Base-by-base conservation (phyloP, 371 early-diverging fungal species). In the Enterocytospora artemiae region DNA sequence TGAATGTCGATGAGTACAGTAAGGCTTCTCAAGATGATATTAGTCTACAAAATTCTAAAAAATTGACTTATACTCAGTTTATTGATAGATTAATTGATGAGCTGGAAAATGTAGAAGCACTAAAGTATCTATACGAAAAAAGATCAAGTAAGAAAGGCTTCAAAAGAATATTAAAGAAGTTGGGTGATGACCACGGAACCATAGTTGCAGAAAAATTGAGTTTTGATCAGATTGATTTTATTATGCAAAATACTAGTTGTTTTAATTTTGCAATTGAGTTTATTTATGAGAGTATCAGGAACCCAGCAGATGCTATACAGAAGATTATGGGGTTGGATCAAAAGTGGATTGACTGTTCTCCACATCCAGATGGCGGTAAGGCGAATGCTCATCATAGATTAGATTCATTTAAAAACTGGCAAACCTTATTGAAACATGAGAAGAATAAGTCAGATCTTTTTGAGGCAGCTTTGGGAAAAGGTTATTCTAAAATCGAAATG, bases 401-500 rank as follows among this genome's bases (percentile, higher is more conserved):
- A n/a, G 43, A 48, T 44, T 52, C 3, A 50, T 48, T 55, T 20
- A 32, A 46, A 25, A 53, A 31, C 1, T 65, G 64, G 65, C 55
- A 43, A 2, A 25, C 31, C 16, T 65, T 61, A 34, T 31, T 65
- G 30, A 34, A 52, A 18, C 51, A 57, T 37, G 65, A 70, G 45
- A 45, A 14, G 9, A 55, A 62, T 46, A 63, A 63, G 9, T 14
- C 65, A 25, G 32, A 33, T 3, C 36, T 70, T 31, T 70, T 59
- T 37, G 46, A 59, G 34, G 54, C 62, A 56, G 44, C 63, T 22
- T 46, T 57, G 0, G 44, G 57, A 0, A 61, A 52, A 46, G 34
- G 53, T 14, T 71, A 59, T 50, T 62, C 51, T 20, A 43, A 59
- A 18, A 41, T 36, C 16, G 63, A 62, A 14, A 65, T 60, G 59